A percentile compares a stretch with the other conserved stretches of the same genome.
These are phyloP conservation scores for Ulota crispa DNA, from an alignment of 225 moss, liverwort and hornwort genomes.

Conservation along the genomic window DNA sequence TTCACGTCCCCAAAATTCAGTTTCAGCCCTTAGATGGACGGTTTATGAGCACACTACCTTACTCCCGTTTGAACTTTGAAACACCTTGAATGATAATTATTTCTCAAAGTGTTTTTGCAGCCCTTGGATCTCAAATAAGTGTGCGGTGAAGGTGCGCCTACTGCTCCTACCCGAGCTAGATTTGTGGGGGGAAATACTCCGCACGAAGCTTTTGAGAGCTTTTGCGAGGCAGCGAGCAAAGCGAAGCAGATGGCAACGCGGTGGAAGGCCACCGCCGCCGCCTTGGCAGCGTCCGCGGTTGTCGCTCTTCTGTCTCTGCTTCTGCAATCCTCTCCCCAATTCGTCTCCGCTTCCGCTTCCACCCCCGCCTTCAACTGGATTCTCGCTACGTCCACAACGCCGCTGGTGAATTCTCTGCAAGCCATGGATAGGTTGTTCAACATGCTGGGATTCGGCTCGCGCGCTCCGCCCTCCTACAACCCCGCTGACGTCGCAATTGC, in stretches of 20 bases:
- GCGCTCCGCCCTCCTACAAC: conserved; percentile 17
- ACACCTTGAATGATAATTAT: too few species aligned
- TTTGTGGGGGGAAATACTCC: neutral
- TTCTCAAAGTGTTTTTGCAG: too few species aligned
- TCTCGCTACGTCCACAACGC: neutral
- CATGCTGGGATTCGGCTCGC: conserved; percentile 40
- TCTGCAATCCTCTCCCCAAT: neutral
- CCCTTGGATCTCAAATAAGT: too few species aligned
- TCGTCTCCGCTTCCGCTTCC: neutral
- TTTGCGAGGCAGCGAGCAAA: neutral
- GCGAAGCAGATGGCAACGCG: neutral
- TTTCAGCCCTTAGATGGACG: too few species aligned
- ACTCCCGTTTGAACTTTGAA: too few species aligned
- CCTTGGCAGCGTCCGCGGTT: neutral
- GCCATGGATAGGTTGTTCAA: conserved; percentile 36
- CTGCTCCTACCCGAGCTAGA: too few species aligned
- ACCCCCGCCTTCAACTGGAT: neutral
- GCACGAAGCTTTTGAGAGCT: too few species aligned
- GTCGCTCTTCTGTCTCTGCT: neutral
- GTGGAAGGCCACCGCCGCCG: neutral
- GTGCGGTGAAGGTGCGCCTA: too few species aligned
- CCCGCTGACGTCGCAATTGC: conserved; percentile 34
- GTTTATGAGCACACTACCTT: too few species aligned
- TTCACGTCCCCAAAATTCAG: too few species aligned
- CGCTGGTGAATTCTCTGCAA: neutral